Base-by-base conservation (phyloP, 2,329 filamentous ascomycete genomes). In the Zymoseptoria tritici region DNA sequence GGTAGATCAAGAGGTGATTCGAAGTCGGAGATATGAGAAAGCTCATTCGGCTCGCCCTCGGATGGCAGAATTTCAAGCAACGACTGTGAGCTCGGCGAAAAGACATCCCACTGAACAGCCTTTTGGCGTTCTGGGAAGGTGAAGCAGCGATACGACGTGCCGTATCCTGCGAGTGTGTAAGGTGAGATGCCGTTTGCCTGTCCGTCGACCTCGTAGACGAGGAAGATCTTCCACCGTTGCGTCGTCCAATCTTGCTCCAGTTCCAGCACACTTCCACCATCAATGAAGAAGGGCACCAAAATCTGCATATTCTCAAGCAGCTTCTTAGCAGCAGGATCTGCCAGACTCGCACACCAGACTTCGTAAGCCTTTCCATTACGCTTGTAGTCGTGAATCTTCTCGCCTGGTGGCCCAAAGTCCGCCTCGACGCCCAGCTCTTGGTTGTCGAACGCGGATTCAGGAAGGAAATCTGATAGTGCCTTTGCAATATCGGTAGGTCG, bases 171-270 rank as follows among this genome's bases (percentile, higher is more conserved):
- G 65, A 99, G 90, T 2, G 85, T 83, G 73, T 97, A 96, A n/a
- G 82, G 78, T 13, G 79, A 81, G 57, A 77, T 76, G 9, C 80
- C 73, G 20, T 21, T 29, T 1, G 21, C 55, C 5, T 66, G 57
- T 3, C 67, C 57, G 53, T 72, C 67, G 24, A 69, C 57, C 26
- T 69, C 66, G 26, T 74, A 76, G 58, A 96, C 79, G 66, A 96
- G 86, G 76, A 91, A 97, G n/a, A 97, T 77, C 0, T 89, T 91
- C 94, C 94, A 99, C 68, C 93, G 84, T 62, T 91, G 84, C 20
- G 87, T 75, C 0, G 85, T 86, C 80, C 85, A 87, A 62, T 92
- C 88, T 0, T 87, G 82, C 49, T 91, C 85, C 2, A 87, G 78
- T 16, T 83, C 83, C 52, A 97, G 85, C 46, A 85, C 85, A 4